These are phyloP conservation scores for Colletotrichum tropicale DNA, from an alignment of 2,329 filamentous ascomycete species.

Conservation along the genomic window DNA sequence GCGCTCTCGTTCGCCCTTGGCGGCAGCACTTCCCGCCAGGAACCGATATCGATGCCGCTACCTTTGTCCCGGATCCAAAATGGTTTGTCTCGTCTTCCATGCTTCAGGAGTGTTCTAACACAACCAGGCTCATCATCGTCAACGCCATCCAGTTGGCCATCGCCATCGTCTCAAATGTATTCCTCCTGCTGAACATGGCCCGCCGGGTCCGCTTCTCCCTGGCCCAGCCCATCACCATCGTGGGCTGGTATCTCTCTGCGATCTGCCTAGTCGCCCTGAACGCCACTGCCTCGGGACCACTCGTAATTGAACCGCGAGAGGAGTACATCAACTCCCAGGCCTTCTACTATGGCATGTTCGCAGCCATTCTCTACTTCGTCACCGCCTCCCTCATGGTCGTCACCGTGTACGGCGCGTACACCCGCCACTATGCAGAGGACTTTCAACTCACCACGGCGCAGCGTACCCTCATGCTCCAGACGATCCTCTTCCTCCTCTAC, in stretches of 20 bases:
- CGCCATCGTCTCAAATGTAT: slow-evolving; percentile 79
- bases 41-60: slow-evolving; percentile 51
- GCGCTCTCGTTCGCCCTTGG: slow-evolving; percentile 84
- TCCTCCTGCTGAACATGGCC: slow-evolving; percentile 87
- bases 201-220: slow-evolving; percentile 78
- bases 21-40: slow-evolving; percentile 59
- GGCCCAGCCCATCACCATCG: slow-evolving; percentile 82
- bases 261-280: slow-evolving; percentile 70
- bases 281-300: slow-evolving; percentile 67
- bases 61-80: slow-evolving; percentile 66
- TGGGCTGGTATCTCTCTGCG: slow-evolving; percentile 74
- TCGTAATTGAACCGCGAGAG: slow-evolving; percentile 43
- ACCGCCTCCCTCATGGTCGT: slow-evolving; percentile 77
- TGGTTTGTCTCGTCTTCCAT: slow-evolving; percentile 54
- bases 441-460: slow-evolving; percentile 82
- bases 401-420: slow-evolving; percentile 79
- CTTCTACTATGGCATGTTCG: slow-evolving; percentile 85
- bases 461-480: slow-evolving; percentile 88
- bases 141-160: slow-evolving; percentile 80
- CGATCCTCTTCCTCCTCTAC: slow-evolving; percentile 84
- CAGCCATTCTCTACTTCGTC: slow-evolving; percentile 79
- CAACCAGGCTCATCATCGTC: slow-evolving; percentile 67
- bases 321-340: slow-evolving; percentile 77
- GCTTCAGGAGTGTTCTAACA: not conserved
- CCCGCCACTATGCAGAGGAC: slow-evolving; percentile 74